Evolutionary conservation across 306 rosid species (phyloP), one percentile per base, ranked within the genome.

Genomic region (Cucurbita moschata): DNA sequence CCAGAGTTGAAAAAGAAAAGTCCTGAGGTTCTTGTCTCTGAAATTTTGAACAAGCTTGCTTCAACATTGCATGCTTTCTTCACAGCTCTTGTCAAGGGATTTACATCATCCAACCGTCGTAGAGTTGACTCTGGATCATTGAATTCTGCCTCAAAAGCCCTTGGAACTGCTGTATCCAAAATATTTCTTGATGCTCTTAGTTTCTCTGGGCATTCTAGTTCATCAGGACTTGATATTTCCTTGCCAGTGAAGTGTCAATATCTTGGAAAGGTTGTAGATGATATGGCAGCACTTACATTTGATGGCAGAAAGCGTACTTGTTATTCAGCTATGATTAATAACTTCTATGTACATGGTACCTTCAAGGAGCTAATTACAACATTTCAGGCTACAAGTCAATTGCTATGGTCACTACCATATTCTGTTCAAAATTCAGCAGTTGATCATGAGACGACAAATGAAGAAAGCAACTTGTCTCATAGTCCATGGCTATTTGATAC

Each of bases 351-450:
- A 71, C 90, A 91, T 47, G 97, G 96, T 70, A 89, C 97, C 64
- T 89, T 95, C 81, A 91, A 89, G 83, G 97, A 91, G 83, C 80
- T 95, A 55, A 88, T 95, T 51, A 89, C 91, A 67, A 95, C 99
- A 60, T 95, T 89, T 77, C 96, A 89, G 83, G 99, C 99, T 83
- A 95, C 99, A 68, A 91, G 99, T 86, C 99, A 95, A 74, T 78
- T 95, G 82, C 84, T 95, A 65, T 95, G 97, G 97, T 89, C 96
- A 13, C 78, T 81, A 75, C 96, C 97, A 2, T 85, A 38, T 75
- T 71, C 92, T 71, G 64, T 79, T 73, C 87, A 93, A 51, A 74
- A 86, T 30, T 79, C 90, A 75, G 85, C 83, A 73, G 61, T 71
- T 75, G 90, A 86, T 77, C 81, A 69, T 55, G 92, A 84, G 72